phyloP scores from a whole-genome alignment of 805 yeast genomes.

The Yarrowia bubula region DNA sequence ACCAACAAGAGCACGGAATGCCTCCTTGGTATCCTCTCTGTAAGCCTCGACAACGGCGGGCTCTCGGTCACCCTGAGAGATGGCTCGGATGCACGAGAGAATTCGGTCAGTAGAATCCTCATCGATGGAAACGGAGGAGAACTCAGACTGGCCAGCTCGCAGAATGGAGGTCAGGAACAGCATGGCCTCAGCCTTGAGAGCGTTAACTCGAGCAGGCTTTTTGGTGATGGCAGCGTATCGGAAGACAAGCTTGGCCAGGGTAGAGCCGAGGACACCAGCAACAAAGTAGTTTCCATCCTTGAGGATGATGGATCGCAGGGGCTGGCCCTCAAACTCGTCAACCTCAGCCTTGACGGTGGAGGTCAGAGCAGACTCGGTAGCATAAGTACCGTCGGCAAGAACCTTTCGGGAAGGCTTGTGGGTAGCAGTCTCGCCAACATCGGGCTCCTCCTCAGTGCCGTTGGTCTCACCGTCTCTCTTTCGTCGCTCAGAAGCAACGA shows the following conservation, averaged over 20 bases:
- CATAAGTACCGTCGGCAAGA: slow-evolving; percentile 98
- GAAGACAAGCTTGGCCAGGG: slow-evolving; percentile 82
- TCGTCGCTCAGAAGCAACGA: slow-evolving; percentile 67
- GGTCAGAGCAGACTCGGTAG: slow-evolving; percentile 83
- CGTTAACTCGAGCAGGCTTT: slow-evolving; percentile 60
- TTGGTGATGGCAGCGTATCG: slow-evolving; percentile 61
- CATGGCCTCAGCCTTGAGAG: slow-evolving; percentile 91
- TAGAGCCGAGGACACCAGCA: slow-evolving; percentile 81
- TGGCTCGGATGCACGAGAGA: slow-evolving; percentile 75
- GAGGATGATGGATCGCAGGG: slow-evolving; percentile 75
- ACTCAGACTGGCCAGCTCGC: slow-evolving; percentile 76
- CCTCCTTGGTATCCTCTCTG: slow-evolving; percentile 82
- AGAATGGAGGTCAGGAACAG: slow-evolving; percentile 87
- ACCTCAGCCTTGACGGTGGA: slow-evolving; percentile 32
- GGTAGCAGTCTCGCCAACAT: slow-evolving; percentile 40
- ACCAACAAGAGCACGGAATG: slow-evolving; percentile 70
- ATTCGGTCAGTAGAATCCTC: slow-evolving; percentile 97
- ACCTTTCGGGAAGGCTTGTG: slow-evolving; percentile 55
- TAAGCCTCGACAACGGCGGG: slow-evolving; percentile 60
- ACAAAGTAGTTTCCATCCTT: slow-evolving; percentile 83
- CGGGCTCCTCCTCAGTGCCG: slow-evolving; percentile 42
- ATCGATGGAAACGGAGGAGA: slow-evolving; percentile 74
- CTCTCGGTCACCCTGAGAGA: slow-evolving; percentile 57
- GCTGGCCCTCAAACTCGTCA: slow-evolving; percentile 50
- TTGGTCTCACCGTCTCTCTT: slow-evolving; percentile 35